These are phyloP conservation scores for Mrakia frigida DNA, from an alignment of 768 basidiomycete genomes.

Conservation along the genomic window DNA sequence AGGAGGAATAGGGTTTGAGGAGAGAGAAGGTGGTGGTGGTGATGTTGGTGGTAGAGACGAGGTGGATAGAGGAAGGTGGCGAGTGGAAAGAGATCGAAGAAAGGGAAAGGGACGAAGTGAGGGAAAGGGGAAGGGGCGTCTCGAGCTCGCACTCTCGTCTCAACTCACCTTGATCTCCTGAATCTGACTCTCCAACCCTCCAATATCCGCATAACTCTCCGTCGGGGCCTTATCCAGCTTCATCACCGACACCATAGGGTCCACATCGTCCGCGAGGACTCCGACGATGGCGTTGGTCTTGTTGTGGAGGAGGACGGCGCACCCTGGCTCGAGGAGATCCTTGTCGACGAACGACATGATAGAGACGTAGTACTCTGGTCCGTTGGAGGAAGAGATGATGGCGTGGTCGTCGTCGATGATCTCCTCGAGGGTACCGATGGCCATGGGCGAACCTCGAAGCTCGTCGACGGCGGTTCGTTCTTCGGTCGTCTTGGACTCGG, in stretches of 20 bases:
- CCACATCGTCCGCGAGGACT: slow-evolving; percentile 87
- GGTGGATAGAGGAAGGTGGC: not conserved
- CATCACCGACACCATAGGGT: slow-evolving; percentile 85
- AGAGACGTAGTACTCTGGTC: slow-evolving; percentile 93
- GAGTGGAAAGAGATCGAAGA: not conserved
- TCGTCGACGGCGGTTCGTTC: slow-evolving; percentile 91
- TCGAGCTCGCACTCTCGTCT: no score
- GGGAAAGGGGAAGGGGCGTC: not conserved
- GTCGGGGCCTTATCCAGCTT: slow-evolving; percentile 93
- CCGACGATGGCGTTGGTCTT: slow-evolving; percentile 93
- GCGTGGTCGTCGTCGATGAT: slow-evolving; percentile 58
- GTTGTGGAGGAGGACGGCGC: slow-evolving; percentile 90
- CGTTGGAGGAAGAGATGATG: slow-evolving; percentile 90
- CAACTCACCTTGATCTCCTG: slow-evolving; percentile 88
- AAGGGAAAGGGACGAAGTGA: not conserved
- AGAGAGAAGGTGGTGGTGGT: not conserved
- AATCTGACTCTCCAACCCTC: slow-evolving; percentile 92
- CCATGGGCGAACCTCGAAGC: slow-evolving; percentile 90
- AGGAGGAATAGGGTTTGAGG: not conserved
- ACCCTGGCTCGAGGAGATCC: slow-evolving; percentile 91
- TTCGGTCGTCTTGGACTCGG: slow-evolving; percentile 93
- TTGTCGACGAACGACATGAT: slow-evolving; percentile 99
- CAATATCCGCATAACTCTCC: slow-evolving; percentile 97
- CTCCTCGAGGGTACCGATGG: slow-evolving; percentile 96
- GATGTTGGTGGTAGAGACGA: not conserved